These are phyloP conservation scores for Saccharomyces hybrid DNA, from an alignment of 1,139 yeast genomes.

Conservation along the genomic window DNA sequence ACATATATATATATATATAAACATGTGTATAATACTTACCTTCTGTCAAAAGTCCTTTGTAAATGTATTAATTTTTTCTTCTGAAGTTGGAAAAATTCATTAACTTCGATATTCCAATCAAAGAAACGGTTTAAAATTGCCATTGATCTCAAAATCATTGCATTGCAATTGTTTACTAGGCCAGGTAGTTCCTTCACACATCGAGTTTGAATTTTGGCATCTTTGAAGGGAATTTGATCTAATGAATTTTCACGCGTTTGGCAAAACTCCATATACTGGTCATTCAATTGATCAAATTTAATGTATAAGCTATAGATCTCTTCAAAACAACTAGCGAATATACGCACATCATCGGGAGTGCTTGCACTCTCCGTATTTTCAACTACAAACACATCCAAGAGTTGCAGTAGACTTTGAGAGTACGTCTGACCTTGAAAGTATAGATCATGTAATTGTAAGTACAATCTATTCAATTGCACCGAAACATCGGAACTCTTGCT, in stretches of 20 bases:
- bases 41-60: not conserved
- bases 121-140: constrained; percentile 9
- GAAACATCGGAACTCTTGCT: not conserved
- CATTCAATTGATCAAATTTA: not conserved
- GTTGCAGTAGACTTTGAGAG: not conserved
- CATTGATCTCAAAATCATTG: constrained; percentile 4
- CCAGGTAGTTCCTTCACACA: not conserved
- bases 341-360: not conserved
- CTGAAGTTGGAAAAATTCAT: constrained; percentile 8
- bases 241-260: not conserved
- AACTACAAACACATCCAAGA: not conserved
- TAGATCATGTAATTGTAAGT: not conserved
- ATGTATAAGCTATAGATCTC: not conserved
- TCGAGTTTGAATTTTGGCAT: not conserved
- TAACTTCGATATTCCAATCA: constrained; percentile 7
- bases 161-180: not conserved
- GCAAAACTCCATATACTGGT: not conserved
- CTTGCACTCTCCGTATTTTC: not conserved
- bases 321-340: not conserved
- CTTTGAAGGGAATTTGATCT: not conserved
- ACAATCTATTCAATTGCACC: not conserved
- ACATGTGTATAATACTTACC: not conserved
- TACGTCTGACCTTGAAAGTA: not conserved
- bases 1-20: not conserved
- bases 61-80: not conserved